Percentiles rank a stretch among this genome's conserved stretches.
phyloP scores from a whole-genome alignment of 192 early-diverging fungal species.

The Coemansia sp. region DNA sequence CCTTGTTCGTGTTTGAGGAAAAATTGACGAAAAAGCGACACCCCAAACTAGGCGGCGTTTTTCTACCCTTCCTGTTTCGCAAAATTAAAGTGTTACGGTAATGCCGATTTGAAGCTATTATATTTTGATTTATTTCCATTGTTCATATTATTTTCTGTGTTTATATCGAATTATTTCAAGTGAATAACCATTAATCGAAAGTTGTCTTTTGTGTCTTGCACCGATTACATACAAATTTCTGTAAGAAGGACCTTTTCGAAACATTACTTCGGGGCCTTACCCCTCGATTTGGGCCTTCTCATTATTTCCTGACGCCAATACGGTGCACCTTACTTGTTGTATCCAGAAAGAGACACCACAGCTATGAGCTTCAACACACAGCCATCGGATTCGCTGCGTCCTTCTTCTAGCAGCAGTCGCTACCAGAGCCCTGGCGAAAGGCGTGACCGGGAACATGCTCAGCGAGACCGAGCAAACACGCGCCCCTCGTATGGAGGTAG shows the following conservation, averaged over 20 bases:
- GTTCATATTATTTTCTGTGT: conserved; percentile 10
- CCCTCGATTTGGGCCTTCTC: not conserved
- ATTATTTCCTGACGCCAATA: not conserved
- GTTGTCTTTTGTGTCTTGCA: not conserved
- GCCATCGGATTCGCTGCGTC: conserved; percentile 24
- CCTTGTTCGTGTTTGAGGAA: not conserved
- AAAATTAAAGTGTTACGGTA: not conserved
- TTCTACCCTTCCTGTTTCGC: not conserved
- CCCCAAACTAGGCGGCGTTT: not conserved
- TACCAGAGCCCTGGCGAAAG: conserved; percentile 10
- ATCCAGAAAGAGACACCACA: not conserved
- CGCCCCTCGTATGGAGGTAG: not conserved
- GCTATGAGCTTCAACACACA: conserved; percentile 34
- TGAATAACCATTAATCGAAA: not conserved
- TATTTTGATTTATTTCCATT: conserved; percentile 3
- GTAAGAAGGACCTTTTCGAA: not conserved
- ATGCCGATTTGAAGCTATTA: not conserved
- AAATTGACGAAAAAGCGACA: not conserved
- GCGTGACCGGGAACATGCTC: conserved; percentile 19
- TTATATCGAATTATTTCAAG: not conserved
- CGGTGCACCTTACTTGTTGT: not conserved
- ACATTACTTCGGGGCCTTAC: not conserved
- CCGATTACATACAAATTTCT: not conserved
- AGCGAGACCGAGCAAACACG: conserved; percentile 21
- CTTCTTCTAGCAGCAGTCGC: conserved; percentile 3